Evolutionary conservation across 2,329 filamentous ascomycete species (phyloP), one percentile per base, ranked within the genome.

Genomic region (Arachnomyces sp.): DNA sequence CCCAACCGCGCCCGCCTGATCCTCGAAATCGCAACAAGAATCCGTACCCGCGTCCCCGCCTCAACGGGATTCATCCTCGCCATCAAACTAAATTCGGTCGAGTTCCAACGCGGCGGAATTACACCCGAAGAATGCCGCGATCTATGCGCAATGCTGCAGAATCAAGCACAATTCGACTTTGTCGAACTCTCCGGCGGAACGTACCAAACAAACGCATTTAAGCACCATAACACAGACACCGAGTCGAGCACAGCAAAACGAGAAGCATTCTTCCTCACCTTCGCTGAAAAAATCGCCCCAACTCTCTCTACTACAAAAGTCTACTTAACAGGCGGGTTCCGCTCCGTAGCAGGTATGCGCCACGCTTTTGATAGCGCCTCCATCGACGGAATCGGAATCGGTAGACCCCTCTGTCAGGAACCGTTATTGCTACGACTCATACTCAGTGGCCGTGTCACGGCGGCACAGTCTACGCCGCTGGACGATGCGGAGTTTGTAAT

Each of bases 1-100:
- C 74, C 78, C 52, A 83, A 84, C 65, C 74, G 80, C 44, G 74
- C 66, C n/a, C 72, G 80, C n/a, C 54, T 84, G 29, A 64, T 80
- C 31, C 50, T 71, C 8, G 76, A 82, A 49, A 62, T 77, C 32
- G 66, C 75, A 36, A 54, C 67, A 34, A 45, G 47, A 18, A 56
- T 59, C 31, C 48, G 52, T 12, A 36, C 47, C 25, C 38, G 48
- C 8, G 21, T 53, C 8, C 47, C 51, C 5, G 25, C 21, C 21
- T 34, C 38, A 14, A 45, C 55, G 1, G 46, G 45, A 28, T 72
- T 77, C 49, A 57, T 71, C 30, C 47, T 78, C 8, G 66, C 69
- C 33, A 75, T 79, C 59, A 79, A 80, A 62, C 60, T 79, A 47
- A 78, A 78, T 62, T 75, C 69, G 25, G 74, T 73, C 0, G 76